A percentile compares a stretch with the other conserved stretches of the same genome.
Evolutionary conservation across 164 flowering plant genomes (phyloP).

Genomic region (Annona cherimola): DNA sequence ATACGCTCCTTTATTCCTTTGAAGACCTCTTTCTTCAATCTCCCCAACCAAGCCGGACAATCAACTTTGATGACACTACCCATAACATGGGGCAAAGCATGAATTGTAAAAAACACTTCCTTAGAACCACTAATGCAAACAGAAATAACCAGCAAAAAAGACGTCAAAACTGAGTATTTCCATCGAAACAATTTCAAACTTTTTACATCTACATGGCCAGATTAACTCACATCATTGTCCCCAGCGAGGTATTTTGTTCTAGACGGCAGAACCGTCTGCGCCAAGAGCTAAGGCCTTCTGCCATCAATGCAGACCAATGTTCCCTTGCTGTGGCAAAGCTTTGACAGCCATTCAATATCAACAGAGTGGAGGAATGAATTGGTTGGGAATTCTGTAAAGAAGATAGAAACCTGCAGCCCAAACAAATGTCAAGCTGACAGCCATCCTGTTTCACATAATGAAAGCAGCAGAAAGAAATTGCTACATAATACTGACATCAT

Average conservation of each 20-base stretch:
- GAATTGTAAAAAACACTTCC: constrained; percentile 53
- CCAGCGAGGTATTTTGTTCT: constrained; percentile 87
- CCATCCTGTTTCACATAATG: not conserved
- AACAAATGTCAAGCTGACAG: not conserved
- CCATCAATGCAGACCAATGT: constrained; percentile 87
- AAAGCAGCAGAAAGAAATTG: not conserved
- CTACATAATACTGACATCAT: constrained; percentile 50
- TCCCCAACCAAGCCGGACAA: too few relatives aligned
- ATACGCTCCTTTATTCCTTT: too few relatives aligned
- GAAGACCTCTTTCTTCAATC: too few relatives aligned
- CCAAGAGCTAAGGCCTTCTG: constrained; percentile 95
- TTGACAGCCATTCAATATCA: constrained; percentile 80
- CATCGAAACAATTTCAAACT: not conserved
- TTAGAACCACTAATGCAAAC: constrained; percentile 87
- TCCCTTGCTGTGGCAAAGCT: constrained; percentile 83
- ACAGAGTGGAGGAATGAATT: constrained; percentile 93
- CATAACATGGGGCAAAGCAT: constrained; percentile 75
- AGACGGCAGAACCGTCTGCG: constrained; percentile 89
- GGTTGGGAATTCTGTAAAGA: constrained; percentile 97
- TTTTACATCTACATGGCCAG: not conserved
- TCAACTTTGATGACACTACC: constrained; percentile 93
- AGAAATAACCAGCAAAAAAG: constrained; percentile 63
- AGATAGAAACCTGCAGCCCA: constrained; percentile 68
- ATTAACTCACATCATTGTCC: constrained; percentile 72
- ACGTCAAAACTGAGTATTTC: not conserved